phyloP scores from a whole-genome alignment of 306 rosid genomes.

The Malus domestica region DNA sequence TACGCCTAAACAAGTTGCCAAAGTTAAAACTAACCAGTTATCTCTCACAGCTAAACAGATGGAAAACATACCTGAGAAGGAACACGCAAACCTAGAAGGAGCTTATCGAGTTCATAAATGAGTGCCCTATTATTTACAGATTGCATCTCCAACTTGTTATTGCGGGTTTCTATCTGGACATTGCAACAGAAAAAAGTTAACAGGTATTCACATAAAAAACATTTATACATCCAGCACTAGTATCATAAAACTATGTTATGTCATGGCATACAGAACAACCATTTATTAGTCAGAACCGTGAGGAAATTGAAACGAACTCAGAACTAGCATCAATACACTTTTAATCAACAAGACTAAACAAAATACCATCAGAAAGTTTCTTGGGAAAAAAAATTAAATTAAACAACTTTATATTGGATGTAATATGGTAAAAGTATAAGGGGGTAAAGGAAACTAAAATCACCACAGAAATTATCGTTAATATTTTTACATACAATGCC shows the following conservation, averaged over 20 bases:
- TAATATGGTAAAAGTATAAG: not conserved
- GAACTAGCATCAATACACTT: not conserved
- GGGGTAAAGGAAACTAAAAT: not conserved
- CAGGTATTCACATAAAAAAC: conserved; percentile 4
- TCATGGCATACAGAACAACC: not conserved
- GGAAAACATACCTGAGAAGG: conserved; percentile 67
- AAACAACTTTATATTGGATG: not conserved
- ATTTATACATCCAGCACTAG: not conserved
- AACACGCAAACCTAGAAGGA: conserved; percentile 63
- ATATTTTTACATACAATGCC: not conserved
- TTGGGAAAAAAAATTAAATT: not conserved
- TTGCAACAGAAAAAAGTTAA: conserved; percentile 14
- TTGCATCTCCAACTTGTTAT: conserved; percentile 91
- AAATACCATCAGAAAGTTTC: not conserved
- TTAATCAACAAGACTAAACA: not conserved
- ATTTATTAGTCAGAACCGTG: not conserved
- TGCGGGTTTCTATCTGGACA: conserved; percentile 84
- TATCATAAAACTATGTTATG: not conserved
- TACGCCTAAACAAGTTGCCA: conserved; percentile 8
- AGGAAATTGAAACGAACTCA: not conserved
- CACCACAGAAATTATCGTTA: not conserved
- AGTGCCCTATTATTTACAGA: conserved; percentile 75
- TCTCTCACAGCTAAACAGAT: conserved; percentile 5
- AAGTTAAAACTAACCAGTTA: conserved; percentile 15
- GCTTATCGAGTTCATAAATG: conserved; percentile 81